These are phyloP conservation scores for Solanum virginianum DNA, from an alignment of 257 asterid genomes.

Conservation along the genomic window DNA sequence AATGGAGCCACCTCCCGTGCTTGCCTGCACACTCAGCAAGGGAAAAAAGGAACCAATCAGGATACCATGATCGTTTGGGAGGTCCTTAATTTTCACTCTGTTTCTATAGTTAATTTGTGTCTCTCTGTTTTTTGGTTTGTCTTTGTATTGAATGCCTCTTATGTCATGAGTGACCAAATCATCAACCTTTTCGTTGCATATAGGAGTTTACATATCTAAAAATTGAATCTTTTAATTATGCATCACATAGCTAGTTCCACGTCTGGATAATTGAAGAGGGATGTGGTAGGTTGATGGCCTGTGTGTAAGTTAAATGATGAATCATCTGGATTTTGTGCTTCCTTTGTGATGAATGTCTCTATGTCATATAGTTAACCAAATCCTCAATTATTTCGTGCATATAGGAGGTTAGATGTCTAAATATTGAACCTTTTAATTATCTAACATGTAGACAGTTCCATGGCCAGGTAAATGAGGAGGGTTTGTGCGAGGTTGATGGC, in stretches of 20 bases:
- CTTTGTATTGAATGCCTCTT: not conserved
- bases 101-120: not conserved
- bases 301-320: not conserved
- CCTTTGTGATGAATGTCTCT: not conserved
- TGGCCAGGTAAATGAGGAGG: not conserved
- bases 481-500: not conserved
- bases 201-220: not conserved
- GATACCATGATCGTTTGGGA: constrained; percentile 99
- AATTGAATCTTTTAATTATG: not conserved
- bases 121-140: not conserved
- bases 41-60: constrained; percentile 93
- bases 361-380: not conserved
- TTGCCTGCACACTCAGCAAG: constrained; percentile 85
- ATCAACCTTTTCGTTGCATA: not conserved
- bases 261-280: not conserved
- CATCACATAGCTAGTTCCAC: not conserved
- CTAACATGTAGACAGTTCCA: not conserved
- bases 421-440: not conserved
- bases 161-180: not conserved
- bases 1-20: constrained; percentile 62
- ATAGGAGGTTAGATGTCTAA: not conserved
- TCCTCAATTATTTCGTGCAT: not conserved
- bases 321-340: not conserved
- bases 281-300: not conserved
- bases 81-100: constrained; percentile 27